Evolutionary conservation across 352 stramenopile genomes (phyloP), one percentile per base, ranked within the genome.

Genomic region (Globisporangium polare): DNA sequence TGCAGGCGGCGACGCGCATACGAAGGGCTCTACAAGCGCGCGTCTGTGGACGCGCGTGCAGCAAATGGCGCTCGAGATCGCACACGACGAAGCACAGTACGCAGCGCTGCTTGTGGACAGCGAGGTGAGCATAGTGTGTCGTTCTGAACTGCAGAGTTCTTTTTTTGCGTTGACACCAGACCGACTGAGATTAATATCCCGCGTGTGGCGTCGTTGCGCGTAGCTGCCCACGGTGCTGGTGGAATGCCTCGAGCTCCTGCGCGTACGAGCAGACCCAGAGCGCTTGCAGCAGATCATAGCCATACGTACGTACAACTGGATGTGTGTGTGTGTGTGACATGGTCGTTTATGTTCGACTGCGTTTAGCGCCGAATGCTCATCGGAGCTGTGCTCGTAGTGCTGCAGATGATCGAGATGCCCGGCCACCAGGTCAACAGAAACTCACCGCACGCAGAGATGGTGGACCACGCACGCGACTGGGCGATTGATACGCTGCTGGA

Each of bases 371-470:
- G 29, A 33, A 29, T 51, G 22, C 10, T 5, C n/a, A 29, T 9
- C 8, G 22, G 27, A 20, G 9, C 5, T 10, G 24, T 27, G 9
- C 5, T 53, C 5, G 26, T 35, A 82, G 75, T 84, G 53, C 52
- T 81, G 60, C 73, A 81, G 60, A 76, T 84, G 73, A 73, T 77
- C 24, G 68, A 68, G 39, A 68, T 78, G 13, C 29, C 42, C 0
- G 37, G n/a, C n/a, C n/a, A 37, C n/a, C 41, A 42, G 53, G 56
- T 43, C 54, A 26, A 26, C 8, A 27, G 15, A 17, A 71, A 64
- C 49, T n/a, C 50, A 33, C 43, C 66, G 22, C 42, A 56, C 24
- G 58, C 35, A 29, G 17, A 35, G 6, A 43, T 60, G 29, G 26
- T 71, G 6, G 42, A 54, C n/a, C 39, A 51, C 15, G 60, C 59